These are phyloP conservation scores for Colletotrichum spinosum DNA, from an alignment of 2,329 filamentous ascomycete genomes.

Conservation along the genomic window DNA sequence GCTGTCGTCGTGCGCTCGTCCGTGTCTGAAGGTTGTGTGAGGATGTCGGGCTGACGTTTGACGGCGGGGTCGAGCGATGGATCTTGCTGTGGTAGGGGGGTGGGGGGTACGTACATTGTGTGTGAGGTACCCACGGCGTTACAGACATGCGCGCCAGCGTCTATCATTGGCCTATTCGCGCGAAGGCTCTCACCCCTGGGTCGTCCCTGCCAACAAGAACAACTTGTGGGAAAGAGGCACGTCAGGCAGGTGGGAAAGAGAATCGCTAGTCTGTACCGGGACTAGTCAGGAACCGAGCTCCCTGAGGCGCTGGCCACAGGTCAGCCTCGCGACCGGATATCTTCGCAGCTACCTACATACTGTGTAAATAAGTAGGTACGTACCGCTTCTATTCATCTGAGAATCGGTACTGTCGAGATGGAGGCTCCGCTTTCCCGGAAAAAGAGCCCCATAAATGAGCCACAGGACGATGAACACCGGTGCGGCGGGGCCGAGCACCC, in stretches of 20 bases:
- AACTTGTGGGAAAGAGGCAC: neutral
- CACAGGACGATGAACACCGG: constrained; percentile 22
- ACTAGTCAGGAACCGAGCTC: constrained; percentile 22
- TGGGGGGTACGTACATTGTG: too few species aligned
- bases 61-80: constrained; percentile 52
- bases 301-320: constrained; percentile 8
- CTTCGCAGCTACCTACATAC: too few species aligned
- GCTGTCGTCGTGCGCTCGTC: constrained; percentile 11
- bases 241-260: neutral
- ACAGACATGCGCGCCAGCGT: constrained; percentile 50
- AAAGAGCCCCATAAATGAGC: constrained; percentile 11
- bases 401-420: constrained; percentile 4
- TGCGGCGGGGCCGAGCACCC: constrained; percentile 32
- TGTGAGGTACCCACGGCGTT: constrained; percentile 42
- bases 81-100: constrained; percentile 41
- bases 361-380: neutral
- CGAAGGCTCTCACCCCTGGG: constrained; percentile 25
- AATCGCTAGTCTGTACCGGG: constrained; percentile 14
- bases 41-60: constrained; percentile 50
- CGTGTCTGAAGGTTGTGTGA: constrained; percentile 38
- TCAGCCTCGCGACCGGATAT: constrained; percentile 18
- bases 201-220: constrained; percentile 6
- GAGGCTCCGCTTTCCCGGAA: too few species aligned
- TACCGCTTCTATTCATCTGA: neutral
- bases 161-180: constrained; percentile 44